Conservation (phyloP, 2,329 filamentous ascomycete species). For the Alternaria alternata region DNA sequence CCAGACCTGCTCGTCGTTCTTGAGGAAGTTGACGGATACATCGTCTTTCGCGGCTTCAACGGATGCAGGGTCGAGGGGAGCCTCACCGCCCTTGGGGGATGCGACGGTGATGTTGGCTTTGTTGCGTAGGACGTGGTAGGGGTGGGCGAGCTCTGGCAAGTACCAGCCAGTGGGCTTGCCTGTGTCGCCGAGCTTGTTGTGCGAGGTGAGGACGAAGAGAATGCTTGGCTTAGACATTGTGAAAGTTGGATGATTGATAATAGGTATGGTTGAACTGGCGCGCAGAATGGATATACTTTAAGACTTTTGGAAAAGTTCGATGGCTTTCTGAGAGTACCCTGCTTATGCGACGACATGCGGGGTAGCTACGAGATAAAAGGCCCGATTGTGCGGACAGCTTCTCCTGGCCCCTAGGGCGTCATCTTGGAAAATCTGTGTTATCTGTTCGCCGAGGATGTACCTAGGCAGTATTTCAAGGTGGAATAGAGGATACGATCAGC, state of each 20-base stretch:
- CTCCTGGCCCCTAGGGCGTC: neutral
- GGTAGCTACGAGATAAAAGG: constrained; percentile 10
- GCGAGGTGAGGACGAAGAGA: constrained; percentile 75
- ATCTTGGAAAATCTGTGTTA: neutral
- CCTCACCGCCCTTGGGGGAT: constrained; percentile 50
- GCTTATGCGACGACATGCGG: constrained; percentile 14
- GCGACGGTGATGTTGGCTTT: constrained; percentile 52
- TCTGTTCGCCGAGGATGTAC: neutral
- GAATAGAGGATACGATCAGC: neutral
- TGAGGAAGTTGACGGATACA: constrained; percentile 50
- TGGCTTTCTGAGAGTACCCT: neutral
- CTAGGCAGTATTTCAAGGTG: neutral
- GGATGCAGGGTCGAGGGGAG: constrained; percentile 49
- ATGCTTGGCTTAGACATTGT: constrained; percentile 60
- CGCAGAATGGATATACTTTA: neutral
- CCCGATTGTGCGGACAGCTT: constrained; percentile 5
- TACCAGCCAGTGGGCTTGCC: constrained; percentile 73
- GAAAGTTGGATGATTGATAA: neutral
- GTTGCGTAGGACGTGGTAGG: constrained; percentile 50
- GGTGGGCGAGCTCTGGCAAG: constrained; percentile 55
- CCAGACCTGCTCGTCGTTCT: constrained; percentile 67
- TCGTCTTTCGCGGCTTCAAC: constrained; percentile 59
- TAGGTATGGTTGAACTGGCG: neutral
- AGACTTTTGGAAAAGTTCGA: constrained; percentile 2
- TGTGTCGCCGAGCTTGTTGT: constrained; percentile 55